Base-by-base conservation (phyloP, 768 basidiomycete genomes). In the Boletus rubropictus region DNA sequence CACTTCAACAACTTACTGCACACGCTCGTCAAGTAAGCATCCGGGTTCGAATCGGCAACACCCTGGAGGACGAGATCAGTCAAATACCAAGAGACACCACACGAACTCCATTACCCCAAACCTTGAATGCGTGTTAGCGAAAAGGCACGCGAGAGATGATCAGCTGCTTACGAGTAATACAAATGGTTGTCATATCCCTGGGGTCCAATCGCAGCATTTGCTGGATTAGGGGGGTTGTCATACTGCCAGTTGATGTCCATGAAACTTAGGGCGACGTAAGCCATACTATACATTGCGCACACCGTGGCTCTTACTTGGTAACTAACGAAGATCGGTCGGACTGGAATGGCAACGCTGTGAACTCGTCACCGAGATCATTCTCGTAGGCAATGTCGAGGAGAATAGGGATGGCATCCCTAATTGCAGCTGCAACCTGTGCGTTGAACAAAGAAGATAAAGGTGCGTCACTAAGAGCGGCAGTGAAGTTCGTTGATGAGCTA, bases 241-340 rank as follows among this genome's bases (percentile, higher is more conserved):
- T 71, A 64, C 57, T 90, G 88, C 88, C 88, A 90, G 49, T 78
- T 80, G 39, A 85, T 58, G 53, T 90, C 86, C 86, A 89, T 89
- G 61, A 88, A 88, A 54, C 86, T 89, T 53, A 5, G 22, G 4
- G n/a, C 7, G 17, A 39, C 4, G 22, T 62, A 24, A 60, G 33
- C 8, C 20, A 11, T 29, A 44, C 15, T 10, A 12, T 27, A 39
- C 33, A 7, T 36, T 44, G 33, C 20, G 41, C 7, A 34, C n/a
- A 42, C 8, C 17, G 2, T 2, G 17, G 17, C 27, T 50, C 67
- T 52, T 54, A 76, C 74, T 42, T 76, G 3, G 75, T 68, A 6
- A 66, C 57, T 39, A 76, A 49, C 6, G 69, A 57, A 10, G 64
- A 34, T 7, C 54, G 54, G 27, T 41, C 39, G 35, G 42, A 46